These are phyloP conservation scores for Arachis hypogaea DNA, from an alignment of 306 rosid species.

Conservation along the genomic window DNA sequence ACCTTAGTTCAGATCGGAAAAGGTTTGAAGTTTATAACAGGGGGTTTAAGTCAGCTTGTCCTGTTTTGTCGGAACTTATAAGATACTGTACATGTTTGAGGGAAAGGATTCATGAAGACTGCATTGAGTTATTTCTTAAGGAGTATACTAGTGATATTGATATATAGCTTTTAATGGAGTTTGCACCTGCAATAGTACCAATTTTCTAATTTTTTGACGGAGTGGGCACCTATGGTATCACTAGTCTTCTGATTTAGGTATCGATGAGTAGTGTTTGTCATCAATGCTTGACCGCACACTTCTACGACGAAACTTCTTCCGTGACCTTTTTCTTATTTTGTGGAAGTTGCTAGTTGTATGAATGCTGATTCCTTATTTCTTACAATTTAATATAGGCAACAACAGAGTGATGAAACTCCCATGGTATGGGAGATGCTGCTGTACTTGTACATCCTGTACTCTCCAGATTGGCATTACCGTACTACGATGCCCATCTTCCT, in stretches of 20 bases:
- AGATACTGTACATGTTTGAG: not conserved
- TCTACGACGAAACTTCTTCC: slow-evolving; percentile 1
- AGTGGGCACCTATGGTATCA: slow-evolving; percentile 10
- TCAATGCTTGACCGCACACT: not conserved
- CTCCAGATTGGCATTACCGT: slow-evolving; percentile 92
- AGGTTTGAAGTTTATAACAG: slow-evolving; percentile 18
- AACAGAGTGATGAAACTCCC: slow-evolving; percentile 87
- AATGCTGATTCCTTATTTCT: slow-evolving; percentile 33
- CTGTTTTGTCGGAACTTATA: not conserved
- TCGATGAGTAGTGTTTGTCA: not conserved
- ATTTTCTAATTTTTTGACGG: not conserved
- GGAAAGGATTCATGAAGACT: not conserved
- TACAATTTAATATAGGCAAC: slow-evolving; percentile 68
- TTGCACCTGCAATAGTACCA: slow-evolving; percentile 5
- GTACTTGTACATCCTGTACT: slow-evolving; percentile 79
- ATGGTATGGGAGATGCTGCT: slow-evolving; percentile 95
- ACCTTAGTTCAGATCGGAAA: not conserved
- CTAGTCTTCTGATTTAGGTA: slow-evolving; percentile 14
- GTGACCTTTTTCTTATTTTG: slow-evolving; percentile 12
- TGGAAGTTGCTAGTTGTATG: slow-evolving; percentile 30
- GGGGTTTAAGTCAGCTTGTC: slow-evolving; percentile 3
- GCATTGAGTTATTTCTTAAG: not conserved
- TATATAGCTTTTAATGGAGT: not conserved
- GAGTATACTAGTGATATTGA: too few relatives aligned
- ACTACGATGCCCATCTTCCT: slow-evolving; percentile 87